Percentiles rank a stretch among this genome's conserved stretches.
Evolutionary conservation across 352 stramenopile genomes (phyloP).

Genomic region (Pilasporangium apinafurcum): DNA sequence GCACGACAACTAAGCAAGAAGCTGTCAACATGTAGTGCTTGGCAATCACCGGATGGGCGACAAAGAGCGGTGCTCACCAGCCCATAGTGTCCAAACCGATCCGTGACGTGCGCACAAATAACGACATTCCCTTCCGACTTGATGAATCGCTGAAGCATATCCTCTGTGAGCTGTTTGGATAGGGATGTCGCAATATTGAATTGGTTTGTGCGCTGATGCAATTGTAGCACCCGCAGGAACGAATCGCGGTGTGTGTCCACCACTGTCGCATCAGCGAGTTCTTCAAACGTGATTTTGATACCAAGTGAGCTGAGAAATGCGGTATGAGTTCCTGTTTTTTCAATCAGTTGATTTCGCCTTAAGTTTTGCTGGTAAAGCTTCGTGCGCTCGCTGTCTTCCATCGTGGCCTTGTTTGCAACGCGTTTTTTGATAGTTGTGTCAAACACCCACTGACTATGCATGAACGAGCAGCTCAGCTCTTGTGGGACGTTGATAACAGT

Average conservation of each 20-base stretch:
- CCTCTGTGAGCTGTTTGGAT: slow-evolving; percentile 26
- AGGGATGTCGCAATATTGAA: slow-evolving; percentile 63
- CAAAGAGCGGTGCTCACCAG: slow-evolving; percentile 47
- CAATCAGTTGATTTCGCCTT: slow-evolving; percentile 23
- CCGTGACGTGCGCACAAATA: slow-evolving; percentile 54
- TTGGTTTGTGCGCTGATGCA: slow-evolving; percentile 69
- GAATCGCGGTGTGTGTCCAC: background rate
- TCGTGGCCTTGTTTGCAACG: background rate
- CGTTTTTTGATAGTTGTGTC: slow-evolving; percentile 13
- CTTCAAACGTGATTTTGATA: slow-evolving; percentile 63
- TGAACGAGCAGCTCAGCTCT: slow-evolving; percentile 21
- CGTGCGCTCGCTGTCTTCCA: slow-evolving; percentile 45
- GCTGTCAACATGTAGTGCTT: slow-evolving; percentile 29
- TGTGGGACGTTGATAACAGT: slow-evolving; percentile 38
- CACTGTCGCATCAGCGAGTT: slow-evolving; percentile 6
- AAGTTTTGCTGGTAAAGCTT: slow-evolving; percentile 53
- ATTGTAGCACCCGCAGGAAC: slow-evolving; percentile 43
- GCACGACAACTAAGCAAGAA: slow-evolving; percentile 69
- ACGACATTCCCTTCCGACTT: slow-evolving; percentile 9
- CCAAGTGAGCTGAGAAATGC: slow-evolving; percentile 63
- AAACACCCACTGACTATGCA: slow-evolving; percentile 52
- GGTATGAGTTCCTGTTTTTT: slow-evolving; percentile 23
- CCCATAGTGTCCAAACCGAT: slow-evolving; percentile 72
- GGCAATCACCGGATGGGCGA: slow-evolving; percentile 2
- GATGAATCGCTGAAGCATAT: slow-evolving; percentile 21